A percentile compares a stretch with the other conserved stretches of the same genome.
Conservation (phyloP, 179 eudicot genomes). For the Patellifolia procumbens region DNA sequence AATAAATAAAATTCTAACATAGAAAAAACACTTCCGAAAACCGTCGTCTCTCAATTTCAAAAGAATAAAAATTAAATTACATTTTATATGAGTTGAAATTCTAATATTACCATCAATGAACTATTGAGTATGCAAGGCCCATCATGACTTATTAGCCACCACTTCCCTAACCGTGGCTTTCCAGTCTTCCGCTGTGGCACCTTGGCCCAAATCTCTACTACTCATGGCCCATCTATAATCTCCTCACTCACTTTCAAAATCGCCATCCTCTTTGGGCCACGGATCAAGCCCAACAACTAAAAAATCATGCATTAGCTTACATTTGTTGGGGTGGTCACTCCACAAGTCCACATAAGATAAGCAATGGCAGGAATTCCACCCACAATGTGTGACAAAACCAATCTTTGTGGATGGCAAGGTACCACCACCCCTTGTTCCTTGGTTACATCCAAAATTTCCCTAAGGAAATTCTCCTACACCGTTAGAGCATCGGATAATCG, state of each 20-base stretch:
- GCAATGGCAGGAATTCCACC: constrained; percentile 66
- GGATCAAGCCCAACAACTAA: constrained; percentile 44
- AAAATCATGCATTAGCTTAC: constrained; percentile 50
- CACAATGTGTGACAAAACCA: constrained; percentile 55
- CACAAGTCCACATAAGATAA: constrained; percentile 59
- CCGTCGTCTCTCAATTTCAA: background rate
- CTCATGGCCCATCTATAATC: constrained; percentile 34
- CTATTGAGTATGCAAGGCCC: constrained; percentile 37
- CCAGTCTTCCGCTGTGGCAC: constrained; percentile 41
- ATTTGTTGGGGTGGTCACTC: constrained; percentile 62
- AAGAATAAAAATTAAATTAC: background rate
- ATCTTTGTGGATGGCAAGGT: constrained; percentile 48
- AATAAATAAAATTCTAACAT: no score
- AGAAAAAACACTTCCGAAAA: background rate
- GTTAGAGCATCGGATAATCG: constrained; percentile 1
- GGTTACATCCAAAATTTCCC: constrained; percentile 25
- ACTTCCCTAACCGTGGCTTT: constrained; percentile 40
- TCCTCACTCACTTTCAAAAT: constrained; percentile 31
- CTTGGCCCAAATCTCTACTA: constrained; percentile 37
- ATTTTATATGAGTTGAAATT: background rate
- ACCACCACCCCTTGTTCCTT: constrained; percentile 39
- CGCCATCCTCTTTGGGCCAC: constrained; percentile 29
- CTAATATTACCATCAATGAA: constrained; percentile 41
- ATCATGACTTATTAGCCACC: constrained; percentile 48
- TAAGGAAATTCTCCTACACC: constrained; percentile 13